These are phyloP conservation scores for Melanopsichium pennsylvanicum DNA, from an alignment of 1,284 basidiomycete species.

Conservation along the genomic window DNA sequence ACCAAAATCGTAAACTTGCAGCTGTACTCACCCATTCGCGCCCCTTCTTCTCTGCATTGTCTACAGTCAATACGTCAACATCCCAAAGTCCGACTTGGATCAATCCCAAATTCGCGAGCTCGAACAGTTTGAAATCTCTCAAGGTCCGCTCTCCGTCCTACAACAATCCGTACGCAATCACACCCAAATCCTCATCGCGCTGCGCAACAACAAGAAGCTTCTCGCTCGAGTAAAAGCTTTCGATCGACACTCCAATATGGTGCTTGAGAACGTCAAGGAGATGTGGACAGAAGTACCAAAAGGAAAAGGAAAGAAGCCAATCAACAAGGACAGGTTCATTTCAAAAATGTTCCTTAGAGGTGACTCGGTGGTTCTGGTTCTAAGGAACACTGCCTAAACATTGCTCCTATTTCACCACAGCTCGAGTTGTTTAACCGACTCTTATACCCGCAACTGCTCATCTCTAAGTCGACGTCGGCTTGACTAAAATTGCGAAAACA, in stretches of 20 bases:
- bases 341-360: constrained; percentile 84
- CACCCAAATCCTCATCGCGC: constrained; percentile 93
- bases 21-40: not conserved
- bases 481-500: no score
- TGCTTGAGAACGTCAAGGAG: constrained; percentile 68
- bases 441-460: no score
- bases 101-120: constrained; percentile 93
- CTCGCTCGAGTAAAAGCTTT: constrained; percentile 98
- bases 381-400: constrained; percentile 38
- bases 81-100: constrained; percentile 95
- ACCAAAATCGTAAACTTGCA: not conserved
- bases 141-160: constrained; percentile 91
- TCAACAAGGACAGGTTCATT: constrained; percentile 92
- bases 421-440: no score
- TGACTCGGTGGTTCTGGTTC: constrained; percentile 64
- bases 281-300: constrained; percentile 99
- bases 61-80: constrained; percentile 90
- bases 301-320: constrained; percentile 96
- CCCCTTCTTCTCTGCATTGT: not conserved
- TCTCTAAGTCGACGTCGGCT: no score
- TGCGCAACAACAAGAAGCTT: constrained; percentile 98
- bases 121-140: constrained; percentile 70
- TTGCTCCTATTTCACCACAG: no score
- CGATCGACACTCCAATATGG: constrained; percentile 99
- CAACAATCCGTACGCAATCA: constrained; percentile 98